These are phyloP conservation scores for Camelina sativa DNA, from an alignment of 345 rosid genomes.

Conservation along the genomic window DNA sequence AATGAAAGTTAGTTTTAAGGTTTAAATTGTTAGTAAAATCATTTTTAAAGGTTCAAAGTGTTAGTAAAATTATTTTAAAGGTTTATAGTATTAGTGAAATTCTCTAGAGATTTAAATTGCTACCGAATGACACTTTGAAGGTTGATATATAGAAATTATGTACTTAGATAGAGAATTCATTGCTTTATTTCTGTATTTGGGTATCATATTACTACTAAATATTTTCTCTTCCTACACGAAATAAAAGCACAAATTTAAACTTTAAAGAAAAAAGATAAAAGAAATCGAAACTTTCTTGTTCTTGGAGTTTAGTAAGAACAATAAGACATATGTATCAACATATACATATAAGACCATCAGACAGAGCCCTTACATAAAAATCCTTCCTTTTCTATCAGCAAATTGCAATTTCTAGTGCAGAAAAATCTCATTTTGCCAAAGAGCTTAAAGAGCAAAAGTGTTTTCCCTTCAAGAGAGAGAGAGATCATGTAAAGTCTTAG, in stretches of 20 bases:
- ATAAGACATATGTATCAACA: constrained; percentile 9
- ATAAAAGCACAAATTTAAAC: neutral
- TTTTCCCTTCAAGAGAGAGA: constrained; percentile 37
- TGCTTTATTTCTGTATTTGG: neutral
- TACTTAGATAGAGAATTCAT: neutral
- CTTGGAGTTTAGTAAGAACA: constrained; percentile 28
- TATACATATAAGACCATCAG: constrained; percentile 7
- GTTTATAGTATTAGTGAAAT: too few species aligned
- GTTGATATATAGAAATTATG: neutral
- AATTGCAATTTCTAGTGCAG: constrained; percentile 29
- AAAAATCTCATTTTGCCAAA: constrained; percentile 33
- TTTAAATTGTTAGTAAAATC: too few species aligned
- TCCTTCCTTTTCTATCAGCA: constrained; percentile 24
- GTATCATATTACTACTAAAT: neutral
- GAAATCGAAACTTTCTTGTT: constrained; percentile 20
- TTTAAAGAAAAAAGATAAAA: neutral
- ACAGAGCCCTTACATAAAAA: constrained; percentile 16
- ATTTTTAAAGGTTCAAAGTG: too few species aligned
- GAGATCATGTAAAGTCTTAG: constrained; percentile 17
- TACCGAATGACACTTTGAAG: too few species aligned
- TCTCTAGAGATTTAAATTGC: too few species aligned
- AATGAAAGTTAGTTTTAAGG: too few species aligned
- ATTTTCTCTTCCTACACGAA: neutral
- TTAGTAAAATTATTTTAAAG: too few species aligned
- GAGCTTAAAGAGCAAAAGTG: constrained; percentile 14